A percentile compares a stretch with the other conserved stretches of the same genome.
Conservation (phyloP, 257 asterid genomes). For the Oldenlandia corymbosa region DNA sequence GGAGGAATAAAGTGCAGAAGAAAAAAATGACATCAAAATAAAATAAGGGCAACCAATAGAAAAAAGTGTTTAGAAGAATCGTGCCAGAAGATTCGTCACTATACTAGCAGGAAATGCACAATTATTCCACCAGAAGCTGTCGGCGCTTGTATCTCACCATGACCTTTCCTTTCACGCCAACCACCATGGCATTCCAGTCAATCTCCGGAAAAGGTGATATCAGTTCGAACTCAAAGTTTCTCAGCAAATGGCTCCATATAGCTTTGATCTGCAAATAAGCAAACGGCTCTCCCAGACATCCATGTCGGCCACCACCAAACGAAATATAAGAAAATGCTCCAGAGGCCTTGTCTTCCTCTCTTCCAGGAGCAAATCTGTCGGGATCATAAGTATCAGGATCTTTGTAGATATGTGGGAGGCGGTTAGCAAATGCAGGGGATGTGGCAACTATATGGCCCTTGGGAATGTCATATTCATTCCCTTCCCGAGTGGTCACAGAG, state of each 20-base stretch:
- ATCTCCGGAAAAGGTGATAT: conserved; percentile 53
- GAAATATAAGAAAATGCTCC: conserved; percentile 93
- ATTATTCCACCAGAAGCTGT: conserved; percentile 14
- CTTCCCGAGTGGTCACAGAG: conserved; percentile 71
- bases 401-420: conserved; percentile 57
- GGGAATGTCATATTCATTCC: conserved; percentile 61
- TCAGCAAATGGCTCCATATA: conserved; percentile 90
- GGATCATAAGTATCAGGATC: conserved; percentile 79
- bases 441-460: conserved; percentile 36
- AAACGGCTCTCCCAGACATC: conserved; percentile 93
- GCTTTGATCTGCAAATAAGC: conserved; percentile 93
- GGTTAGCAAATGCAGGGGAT: conserved; percentile 30
- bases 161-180: conserved; percentile 50
- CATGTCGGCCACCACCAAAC: conserved; percentile 95
- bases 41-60: not conserved
- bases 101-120: not conserved
- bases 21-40: not conserved
- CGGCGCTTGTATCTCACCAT: conserved; percentile 34
- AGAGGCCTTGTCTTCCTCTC: conserved; percentile 89
- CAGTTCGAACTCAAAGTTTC: conserved; percentile 61
- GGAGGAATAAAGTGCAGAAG: not conserved
- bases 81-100: not conserved
- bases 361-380: conserved; percentile 71
- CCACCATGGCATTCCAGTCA: conserved; percentile 62
- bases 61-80: not conserved